These are phyloP conservation scores for Tricholoma matsutake DNA, from an alignment of 768 basidiomycete species.

Conservation along the genomic window DNA sequence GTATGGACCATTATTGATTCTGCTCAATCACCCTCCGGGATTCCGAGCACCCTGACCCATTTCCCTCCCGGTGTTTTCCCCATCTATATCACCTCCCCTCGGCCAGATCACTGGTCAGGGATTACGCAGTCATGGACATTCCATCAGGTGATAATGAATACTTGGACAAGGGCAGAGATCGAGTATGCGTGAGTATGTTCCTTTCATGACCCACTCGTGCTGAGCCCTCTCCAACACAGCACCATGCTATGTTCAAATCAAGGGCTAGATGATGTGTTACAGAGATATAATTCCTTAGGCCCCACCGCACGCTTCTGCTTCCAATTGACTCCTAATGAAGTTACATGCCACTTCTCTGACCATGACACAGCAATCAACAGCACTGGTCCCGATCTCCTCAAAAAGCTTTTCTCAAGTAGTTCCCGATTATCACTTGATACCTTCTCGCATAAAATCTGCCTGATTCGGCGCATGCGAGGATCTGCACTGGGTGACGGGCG, in stretches of 20 bases:
- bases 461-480: not conserved
- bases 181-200: not conserved
- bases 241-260: not conserved
- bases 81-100: conserved; percentile 11
- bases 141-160: conserved; percentile 9
- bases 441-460: not conserved
- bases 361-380: not conserved
- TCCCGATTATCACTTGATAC: not conserved
- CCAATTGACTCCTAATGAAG: not conserved
- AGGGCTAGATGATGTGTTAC: not conserved
- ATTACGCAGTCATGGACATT: conserved; percentile 2
- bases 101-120: conserved; percentile 4
- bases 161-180: conserved; percentile 11
- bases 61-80: conserved; percentile 5
- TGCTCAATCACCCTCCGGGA: not conserved
- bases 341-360: not conserved
- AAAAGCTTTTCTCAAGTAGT: not conserved
- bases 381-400: not conserved
- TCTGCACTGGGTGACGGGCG: not conserved
- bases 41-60: not conserved
- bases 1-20: not conserved
- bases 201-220: conserved; percentile 1
- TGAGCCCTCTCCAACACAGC: conserved; percentile 1
- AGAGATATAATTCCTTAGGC: not conserved
- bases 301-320: not conserved